Evolutionary conservation across 2,329 filamentous ascomycete species (phyloP).

Genomic region (Neurospora crassa): DNA sequence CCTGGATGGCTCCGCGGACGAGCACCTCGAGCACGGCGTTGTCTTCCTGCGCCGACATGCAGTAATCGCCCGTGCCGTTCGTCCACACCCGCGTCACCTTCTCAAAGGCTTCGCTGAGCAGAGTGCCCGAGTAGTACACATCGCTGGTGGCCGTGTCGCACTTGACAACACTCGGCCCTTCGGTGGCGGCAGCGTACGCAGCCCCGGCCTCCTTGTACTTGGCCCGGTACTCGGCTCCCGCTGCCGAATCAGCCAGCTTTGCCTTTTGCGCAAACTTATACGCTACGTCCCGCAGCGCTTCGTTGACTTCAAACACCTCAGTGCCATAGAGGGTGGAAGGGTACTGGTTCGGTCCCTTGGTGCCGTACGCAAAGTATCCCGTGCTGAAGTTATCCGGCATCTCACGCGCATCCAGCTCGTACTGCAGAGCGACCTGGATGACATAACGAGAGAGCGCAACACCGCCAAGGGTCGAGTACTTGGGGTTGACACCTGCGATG

Average conservation of each 20-base stretch:
- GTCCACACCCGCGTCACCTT: slow-evolving; percentile 55
- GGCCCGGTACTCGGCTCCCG: slow-evolving; percentile 42
- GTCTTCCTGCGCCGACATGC: slow-evolving; percentile 64
- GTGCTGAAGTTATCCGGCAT: slow-evolving; percentile 55
- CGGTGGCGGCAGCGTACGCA: slow-evolving; percentile 31
- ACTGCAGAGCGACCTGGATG: slow-evolving; percentile 66
- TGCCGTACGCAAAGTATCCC: slow-evolving; percentile 59
- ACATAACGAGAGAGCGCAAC: slow-evolving; percentile 62
- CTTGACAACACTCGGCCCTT: slow-evolving; percentile 45
- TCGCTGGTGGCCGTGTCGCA: slow-evolving; percentile 64
- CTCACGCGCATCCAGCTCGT: slow-evolving; percentile 64
- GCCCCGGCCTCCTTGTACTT: slow-evolving; percentile 36
- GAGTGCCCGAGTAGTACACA: slow-evolving; percentile 57
- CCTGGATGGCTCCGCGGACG: slow-evolving; percentile 45
- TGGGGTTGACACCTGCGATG: slow-evolving; percentile 66
- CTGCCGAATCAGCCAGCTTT: slow-evolving; percentile 39
- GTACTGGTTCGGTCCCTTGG: slow-evolving; percentile 43
- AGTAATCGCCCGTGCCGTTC: slow-evolving; percentile 59
- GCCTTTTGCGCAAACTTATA: slow-evolving; percentile 40
- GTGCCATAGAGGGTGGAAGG: slow-evolving; percentile 54
- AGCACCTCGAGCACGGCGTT: slow-evolving; percentile 59
- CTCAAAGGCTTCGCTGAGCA: slow-evolving; percentile 54
- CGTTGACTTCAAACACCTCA: slow-evolving; percentile 60
- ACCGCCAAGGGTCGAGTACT: slow-evolving; percentile 52
- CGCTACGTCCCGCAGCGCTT: slow-evolving; percentile 44